Evolutionary conservation across 257 asterid species (phyloP).

Genomic region (Nicotiana benthamiana): DNA sequence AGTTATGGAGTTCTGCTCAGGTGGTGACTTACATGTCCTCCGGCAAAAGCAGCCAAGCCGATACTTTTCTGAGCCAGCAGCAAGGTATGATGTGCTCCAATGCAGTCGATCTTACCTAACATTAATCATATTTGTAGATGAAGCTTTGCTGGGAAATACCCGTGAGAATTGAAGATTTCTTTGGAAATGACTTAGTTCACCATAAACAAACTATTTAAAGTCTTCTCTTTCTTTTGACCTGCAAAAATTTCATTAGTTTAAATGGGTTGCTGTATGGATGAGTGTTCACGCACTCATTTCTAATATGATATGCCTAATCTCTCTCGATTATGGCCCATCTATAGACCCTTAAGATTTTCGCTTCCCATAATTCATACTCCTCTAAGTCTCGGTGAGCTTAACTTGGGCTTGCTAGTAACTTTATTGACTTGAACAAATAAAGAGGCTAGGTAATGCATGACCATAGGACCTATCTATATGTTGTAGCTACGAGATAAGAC

Average conservation of each 20-base stretch:
- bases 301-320: not conserved
- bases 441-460: not conserved
- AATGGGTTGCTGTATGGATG: not conserved
- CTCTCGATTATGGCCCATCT: not conserved
- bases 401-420: not conserved
- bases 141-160: not conserved
- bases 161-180: not conserved
- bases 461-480: not conserved
- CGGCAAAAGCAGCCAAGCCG: conserved; percentile 63
- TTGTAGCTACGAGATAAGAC: not conserved
- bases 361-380: not conserved
- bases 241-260: not conserved
- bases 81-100: conserved; percentile 38
- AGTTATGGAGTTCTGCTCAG: conserved; percentile 79
- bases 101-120: not conserved
- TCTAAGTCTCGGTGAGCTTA: not conserved
- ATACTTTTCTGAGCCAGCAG: conserved; percentile 57
- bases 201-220: not conserved
- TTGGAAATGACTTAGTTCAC: not conserved
- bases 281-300: not conserved
- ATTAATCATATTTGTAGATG: not conserved
- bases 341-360: not conserved
- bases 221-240: not conserved
- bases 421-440: not conserved
- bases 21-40: conserved; percentile 75